A percentile compares a stretch with the other conserved stretches of the same genome.
phyloP scores from a whole-genome alignment of 768 basidiomycete genomes.

The Cystofilobasidium capitatum region DNA sequence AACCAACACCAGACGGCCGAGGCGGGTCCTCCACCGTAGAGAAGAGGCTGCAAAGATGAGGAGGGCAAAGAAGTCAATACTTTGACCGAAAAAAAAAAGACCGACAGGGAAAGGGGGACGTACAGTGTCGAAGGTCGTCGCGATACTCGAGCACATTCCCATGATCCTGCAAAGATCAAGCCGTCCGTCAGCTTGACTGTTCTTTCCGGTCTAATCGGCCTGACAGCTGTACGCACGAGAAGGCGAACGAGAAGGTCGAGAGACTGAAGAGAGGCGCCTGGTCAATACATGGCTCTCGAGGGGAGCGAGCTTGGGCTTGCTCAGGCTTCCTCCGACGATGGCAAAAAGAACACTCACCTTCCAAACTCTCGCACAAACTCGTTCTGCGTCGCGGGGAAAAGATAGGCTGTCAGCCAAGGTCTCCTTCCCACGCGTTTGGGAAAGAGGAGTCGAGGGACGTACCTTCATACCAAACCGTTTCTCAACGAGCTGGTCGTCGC shows the following conservation, averaged over 20 bases:
- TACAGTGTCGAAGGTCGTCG: slow-evolving; percentile 63
- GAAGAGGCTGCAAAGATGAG: slow-evolving; percentile 43
- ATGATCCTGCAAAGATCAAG: too few relatives aligned
- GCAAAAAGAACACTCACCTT: slow-evolving; percentile 10
- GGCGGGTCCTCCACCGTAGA: slow-evolving; percentile 55
- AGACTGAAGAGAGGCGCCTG: not conserved
- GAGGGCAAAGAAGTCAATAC: not conserved
- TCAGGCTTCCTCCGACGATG: not conserved
- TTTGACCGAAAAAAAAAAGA: not conserved
- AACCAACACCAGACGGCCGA: slow-evolving; percentile 51
- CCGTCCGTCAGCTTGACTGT: too few relatives aligned
- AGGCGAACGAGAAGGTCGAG: slow-evolving; percentile 22
- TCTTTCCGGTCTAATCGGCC: not conserved
- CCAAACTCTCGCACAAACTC: slow-evolving; percentile 23
- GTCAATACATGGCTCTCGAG: too few relatives aligned
- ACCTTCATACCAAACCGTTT: slow-evolving; percentile 26
- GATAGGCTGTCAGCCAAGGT: too few relatives aligned
- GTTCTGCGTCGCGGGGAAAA: not conserved
- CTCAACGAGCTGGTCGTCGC: slow-evolving; percentile 19
- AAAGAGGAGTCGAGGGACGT: not conserved
- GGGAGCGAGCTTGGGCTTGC: too few relatives aligned
- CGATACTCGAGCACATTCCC: slow-evolving; percentile 67
- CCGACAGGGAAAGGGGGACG: not conserved
- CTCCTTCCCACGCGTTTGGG: not conserved
- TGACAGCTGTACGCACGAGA: not conserved